Percentiles rank a stretch among this genome's conserved stretches.
Conservation (phyloP, 1,284 basidiomycete genomes). For the Phellopilus nigrolimitatus region DNA sequence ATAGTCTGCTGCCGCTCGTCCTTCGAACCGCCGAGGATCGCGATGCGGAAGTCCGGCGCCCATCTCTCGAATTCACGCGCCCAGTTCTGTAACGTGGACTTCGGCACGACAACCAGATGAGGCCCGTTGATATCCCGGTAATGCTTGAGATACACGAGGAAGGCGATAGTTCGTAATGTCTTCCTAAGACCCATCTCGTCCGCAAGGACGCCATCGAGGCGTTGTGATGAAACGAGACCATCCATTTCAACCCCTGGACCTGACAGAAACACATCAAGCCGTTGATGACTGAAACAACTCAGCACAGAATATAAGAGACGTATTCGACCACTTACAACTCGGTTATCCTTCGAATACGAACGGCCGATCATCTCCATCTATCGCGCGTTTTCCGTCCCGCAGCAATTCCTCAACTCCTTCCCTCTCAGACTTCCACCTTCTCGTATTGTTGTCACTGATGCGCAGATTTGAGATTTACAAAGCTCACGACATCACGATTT, state of each 20-base stretch:
- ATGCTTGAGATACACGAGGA: slow-evolving; percentile 92
- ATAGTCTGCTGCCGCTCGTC: slow-evolving; percentile 88
- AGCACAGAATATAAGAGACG: slow-evolving; percentile 17
- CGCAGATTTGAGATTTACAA: not conserved
- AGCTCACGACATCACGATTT: too few relatives aligned
- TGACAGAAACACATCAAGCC: slow-evolving; percentile 94
- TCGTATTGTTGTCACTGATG: slow-evolving; percentile 63
- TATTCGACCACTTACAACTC: slow-evolving; percentile 56
- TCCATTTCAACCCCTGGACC: slow-evolving; percentile 95
- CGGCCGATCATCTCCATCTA: slow-evolving; percentile 78
- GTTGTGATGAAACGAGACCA: slow-evolving; percentile 90
- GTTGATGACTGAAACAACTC: slow-evolving; percentile 61
- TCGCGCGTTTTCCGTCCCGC: slow-evolving; percentile 79
- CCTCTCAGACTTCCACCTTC: slow-evolving; percentile 94
- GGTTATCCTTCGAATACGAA: slow-evolving; percentile 92
- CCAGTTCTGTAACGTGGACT: slow-evolving; percentile 98
- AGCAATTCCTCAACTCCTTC: slow-evolving; percentile 96
- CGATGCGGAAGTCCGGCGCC: slow-evolving; percentile 86
- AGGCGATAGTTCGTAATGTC: slow-evolving; percentile 96
- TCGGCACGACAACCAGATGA: slow-evolving; percentile 95
- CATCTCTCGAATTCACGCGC: slow-evolving; percentile 88
- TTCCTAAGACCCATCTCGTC: slow-evolving; percentile 99
- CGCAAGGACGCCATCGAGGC: slow-evolving; percentile 88
- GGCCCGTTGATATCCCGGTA: slow-evolving; percentile 76
- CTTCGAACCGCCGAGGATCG: slow-evolving; percentile 82